Evolutionary conservation across 139 green algal species (phyloP).

Genomic region (Haematococcus lacustris): DNA sequence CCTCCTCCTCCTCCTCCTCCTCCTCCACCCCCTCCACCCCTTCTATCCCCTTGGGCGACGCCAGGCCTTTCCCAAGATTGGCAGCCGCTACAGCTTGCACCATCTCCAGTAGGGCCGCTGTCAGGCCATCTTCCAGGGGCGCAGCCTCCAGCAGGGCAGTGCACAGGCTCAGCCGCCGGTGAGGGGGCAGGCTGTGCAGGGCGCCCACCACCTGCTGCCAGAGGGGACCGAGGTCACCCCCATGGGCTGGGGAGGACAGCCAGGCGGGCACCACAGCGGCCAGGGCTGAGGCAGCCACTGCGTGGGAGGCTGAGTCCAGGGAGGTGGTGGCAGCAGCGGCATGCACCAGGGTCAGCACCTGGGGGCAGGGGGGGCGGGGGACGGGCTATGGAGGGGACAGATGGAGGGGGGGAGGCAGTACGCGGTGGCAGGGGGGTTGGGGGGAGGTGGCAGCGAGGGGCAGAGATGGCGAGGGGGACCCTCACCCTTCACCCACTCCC

Average conservation of each 20-base stretch:
- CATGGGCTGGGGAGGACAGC: slow-evolving; percentile 47
- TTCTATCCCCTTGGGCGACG: not conserved
- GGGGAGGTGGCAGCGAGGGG: not conserved
- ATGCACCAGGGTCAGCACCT: slow-evolving; percentile 53
- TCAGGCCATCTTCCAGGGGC: too few relatives aligned
- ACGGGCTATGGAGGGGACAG: not conserved
- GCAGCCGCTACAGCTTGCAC: slow-evolving; percentile 17
- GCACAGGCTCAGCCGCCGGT: slow-evolving; percentile 38
- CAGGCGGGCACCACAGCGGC: too few relatives aligned
- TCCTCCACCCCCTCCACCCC: not conserved
- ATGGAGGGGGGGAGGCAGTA: not conserved
- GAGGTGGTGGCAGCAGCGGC: slow-evolving; percentile 28
- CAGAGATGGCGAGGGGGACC: not conserved
- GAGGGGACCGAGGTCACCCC: slow-evolving; percentile 23
- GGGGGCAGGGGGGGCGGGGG: not conserved
- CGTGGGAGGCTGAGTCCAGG: slow-evolving; percentile 46
- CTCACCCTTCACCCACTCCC: not conserved
- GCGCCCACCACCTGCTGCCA: slow-evolving; percentile 26
- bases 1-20: not conserved
- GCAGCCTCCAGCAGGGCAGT: slow-evolving; percentile 37
- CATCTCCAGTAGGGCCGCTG: too few relatives aligned
- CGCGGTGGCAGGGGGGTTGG: not conserved
- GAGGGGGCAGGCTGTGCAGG: slow-evolving; percentile 31
- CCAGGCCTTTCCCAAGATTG: slow-evolving; percentile 11
- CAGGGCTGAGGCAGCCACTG: slow-evolving; percentile 26